These are phyloP conservation scores for Withania somnifera DNA, from an alignment of 305 asterid species.

Conservation along the genomic window DNA sequence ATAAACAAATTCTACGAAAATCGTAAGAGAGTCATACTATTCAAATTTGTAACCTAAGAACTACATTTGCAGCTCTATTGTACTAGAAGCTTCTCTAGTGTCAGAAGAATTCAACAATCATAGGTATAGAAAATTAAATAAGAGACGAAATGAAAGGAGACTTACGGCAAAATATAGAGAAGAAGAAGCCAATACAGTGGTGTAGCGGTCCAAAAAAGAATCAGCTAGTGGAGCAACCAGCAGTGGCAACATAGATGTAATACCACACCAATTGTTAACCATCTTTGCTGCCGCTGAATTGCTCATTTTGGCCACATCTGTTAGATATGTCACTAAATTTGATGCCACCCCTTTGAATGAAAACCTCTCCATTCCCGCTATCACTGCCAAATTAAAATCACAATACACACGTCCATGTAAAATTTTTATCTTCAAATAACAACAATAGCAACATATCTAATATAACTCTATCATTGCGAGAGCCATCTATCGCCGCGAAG, in stretches of 20 bases:
- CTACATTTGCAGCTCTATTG: not conserved
- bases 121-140: not conserved
- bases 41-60: not conserved
- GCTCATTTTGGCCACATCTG: conserved; percentile 62
- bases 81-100: not conserved
- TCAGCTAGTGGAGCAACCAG: conserved; percentile 63
- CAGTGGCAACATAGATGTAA: conserved; percentile 71
- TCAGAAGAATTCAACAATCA: not conserved
- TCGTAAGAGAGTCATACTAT: not conserved
- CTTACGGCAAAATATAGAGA: conserved; percentile 28
- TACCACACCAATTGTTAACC: conserved; percentile 74
- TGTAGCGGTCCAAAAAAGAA: conserved; percentile 52
- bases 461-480: not conserved
- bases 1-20: not conserved
- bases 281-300: conserved; percentile 78
- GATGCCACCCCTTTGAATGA: conserved; percentile 94
- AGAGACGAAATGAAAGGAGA: not conserved
- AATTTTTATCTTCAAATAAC: not conserved
- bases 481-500: too few relatives aligned
- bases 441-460: not conserved
- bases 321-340: conserved; percentile 70
- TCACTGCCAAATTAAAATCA: conserved; percentile 23
- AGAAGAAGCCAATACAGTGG: conserved; percentile 49
- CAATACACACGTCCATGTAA: not conserved
- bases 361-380: conserved; percentile 86